phyloP scores from a whole-genome alignment of 2,329 filamentous ascomycete genomes.

The Ophiostoma montium region DNA sequence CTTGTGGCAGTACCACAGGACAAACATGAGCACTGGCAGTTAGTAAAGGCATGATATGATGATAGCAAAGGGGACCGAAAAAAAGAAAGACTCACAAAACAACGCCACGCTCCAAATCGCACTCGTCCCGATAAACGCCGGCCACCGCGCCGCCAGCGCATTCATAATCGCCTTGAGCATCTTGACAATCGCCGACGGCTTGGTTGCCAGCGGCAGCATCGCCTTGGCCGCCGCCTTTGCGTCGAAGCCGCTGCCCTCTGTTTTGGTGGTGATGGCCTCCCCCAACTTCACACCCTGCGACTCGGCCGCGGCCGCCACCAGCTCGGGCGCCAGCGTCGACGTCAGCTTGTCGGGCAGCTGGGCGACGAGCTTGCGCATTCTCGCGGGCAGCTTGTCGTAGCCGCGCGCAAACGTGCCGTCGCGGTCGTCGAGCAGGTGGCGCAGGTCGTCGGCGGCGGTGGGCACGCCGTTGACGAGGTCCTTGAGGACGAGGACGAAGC shows the following conservation, averaged over 20 bases:
- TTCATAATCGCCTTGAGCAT: conserved; percentile 86
- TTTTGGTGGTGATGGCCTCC: conserved; percentile 32
- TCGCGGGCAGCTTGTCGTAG: conserved; percentile 57
- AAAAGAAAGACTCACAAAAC: conserved; percentile 40
- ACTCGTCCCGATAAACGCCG: conserved; percentile 81
- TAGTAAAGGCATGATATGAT: conserved; percentile 4
- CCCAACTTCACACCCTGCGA: conserved; percentile 48
- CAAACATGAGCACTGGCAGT: conserved; percentile 63
- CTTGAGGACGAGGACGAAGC: conserved; percentile 82
- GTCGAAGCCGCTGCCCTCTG: conserved; percentile 31
- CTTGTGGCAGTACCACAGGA: conserved; percentile 98
- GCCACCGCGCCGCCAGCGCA: conserved; percentile 75
- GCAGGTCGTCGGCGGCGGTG: conserved; percentile 85
- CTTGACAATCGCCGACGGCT: conserved; percentile 71
- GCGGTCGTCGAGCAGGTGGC: conserved; percentile 42
- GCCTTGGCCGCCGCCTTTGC: conserved; percentile 45
- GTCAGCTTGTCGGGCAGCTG: conserved; percentile 73
- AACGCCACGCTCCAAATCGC: conserved; percentile 80
- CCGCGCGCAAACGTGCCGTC: conserved; percentile 44
- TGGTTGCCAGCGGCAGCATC: conserved; percentile 61
- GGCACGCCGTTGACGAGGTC: conserved; percentile 87
- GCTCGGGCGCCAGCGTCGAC: conserved; percentile 59
- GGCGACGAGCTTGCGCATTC: conserved; percentile 75
- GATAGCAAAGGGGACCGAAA: not conserved
- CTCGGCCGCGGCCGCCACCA: conserved; percentile 66